Conservation (phyloP, 345 rosid genomes). For the Psidium friedrichsthalianum region DNA sequence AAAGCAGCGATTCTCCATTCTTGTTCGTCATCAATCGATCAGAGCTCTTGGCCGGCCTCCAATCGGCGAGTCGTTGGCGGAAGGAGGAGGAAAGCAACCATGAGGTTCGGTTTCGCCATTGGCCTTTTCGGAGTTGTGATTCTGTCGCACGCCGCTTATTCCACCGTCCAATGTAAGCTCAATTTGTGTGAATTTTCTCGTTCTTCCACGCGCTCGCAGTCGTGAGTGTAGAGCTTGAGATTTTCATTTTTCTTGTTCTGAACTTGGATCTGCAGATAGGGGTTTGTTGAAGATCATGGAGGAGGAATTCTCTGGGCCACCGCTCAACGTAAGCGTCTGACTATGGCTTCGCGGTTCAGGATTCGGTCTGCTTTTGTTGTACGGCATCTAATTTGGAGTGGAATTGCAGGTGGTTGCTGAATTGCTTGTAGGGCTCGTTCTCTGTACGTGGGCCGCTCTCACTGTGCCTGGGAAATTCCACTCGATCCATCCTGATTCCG, state of each 20-base stretch:
- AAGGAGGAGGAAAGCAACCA: not conserved
- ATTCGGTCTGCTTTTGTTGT: not conserved
- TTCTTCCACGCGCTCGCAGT: not conserved
- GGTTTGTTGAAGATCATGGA: constrained; percentile 86
- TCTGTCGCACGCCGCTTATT: constrained; percentile 87
- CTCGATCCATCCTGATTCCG: constrained; percentile 83
- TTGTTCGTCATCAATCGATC: not conserved
- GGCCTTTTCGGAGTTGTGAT: constrained; percentile 58
- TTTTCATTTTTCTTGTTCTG: not conserved
- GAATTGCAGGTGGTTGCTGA: constrained; percentile 56
- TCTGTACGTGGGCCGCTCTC: constrained; percentile 92
- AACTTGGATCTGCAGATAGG: constrained; percentile 42
- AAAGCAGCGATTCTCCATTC: not conserved
- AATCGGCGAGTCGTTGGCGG: not conserved
- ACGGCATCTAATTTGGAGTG: not conserved
- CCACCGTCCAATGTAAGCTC: constrained; percentile 71
- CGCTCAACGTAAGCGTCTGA: constrained; percentile 39
- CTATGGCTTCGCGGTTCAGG: not conserved
- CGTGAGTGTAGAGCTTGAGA: not conserved
- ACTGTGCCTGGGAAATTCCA: constrained; percentile 82
- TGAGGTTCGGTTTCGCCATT: constrained; percentile 53
- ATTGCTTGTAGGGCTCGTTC: constrained; percentile 55
- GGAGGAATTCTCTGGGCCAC: constrained; percentile 81
- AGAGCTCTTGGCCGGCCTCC: not conserved
- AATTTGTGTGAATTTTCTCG: not conserved